Evolutionary conservation across 768 basidiomycete species (phyloP), one percentile per base, ranked within the genome.

Genomic region (Exsudoporus frostii): DNA sequence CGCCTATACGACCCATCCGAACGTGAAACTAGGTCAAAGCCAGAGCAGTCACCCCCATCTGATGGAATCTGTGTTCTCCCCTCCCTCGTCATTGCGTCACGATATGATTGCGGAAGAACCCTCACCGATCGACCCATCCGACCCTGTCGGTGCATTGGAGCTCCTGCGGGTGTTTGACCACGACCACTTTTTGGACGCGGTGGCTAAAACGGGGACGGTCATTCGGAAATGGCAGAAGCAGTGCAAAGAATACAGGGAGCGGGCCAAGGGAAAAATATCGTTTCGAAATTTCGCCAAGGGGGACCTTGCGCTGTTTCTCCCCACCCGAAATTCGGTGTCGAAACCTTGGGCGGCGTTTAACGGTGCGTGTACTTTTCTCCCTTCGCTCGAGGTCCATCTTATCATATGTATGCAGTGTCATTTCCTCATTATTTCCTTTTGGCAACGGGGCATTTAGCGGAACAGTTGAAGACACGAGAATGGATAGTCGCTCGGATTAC

Each of bases 311-410:
- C 75, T 99, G 29, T 99, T 99, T 73, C 75, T 99, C 14, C 97
- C 97, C 2, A 99, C 97, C 0, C 79, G 95, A 43, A 98, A 98
- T 70, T 92, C 93, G 27, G 82, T 91, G 7, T 87, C 89, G 39
- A 92, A 90, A 67, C 90, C 92, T 1, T 99, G 97, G 96, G 97
- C 96, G 22, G 97, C 97, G 10, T 99, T 98, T 74, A 99, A 98
- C 71, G 90, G 94, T 93, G 66, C 62, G 84, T 56, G 10, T 38
- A 10, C 45, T 42, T 25, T 25, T 36, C 53, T 39, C 27, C 34
- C 51, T 40, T 14, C 4, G 42, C 49, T 41, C 10, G 8, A 41
- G 17, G n/a, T 44, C 3, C 10, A 36, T 32, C n/a, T 43, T 13
- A 13, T 22, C n/a, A n/a, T 7, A 7, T 53, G 2, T 33, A 14